Conservation (phyloP, 1,284 basidiomycete species). For the Mycosarcoma mackinlayi region DNA sequence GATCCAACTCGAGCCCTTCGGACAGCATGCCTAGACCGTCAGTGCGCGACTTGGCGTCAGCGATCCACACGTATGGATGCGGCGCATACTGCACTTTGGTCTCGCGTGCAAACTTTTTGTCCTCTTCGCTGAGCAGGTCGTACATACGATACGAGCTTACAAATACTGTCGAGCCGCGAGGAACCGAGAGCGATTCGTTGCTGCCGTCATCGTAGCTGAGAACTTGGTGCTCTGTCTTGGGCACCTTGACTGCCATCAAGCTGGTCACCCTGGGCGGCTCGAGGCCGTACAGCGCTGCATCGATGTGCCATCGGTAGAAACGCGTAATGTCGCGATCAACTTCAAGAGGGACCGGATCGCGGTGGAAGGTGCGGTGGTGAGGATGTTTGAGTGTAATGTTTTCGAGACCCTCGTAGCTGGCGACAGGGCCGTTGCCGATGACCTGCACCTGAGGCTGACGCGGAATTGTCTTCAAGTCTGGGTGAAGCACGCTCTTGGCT, state of each 20-base stretch:
- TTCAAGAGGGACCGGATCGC: background rate
- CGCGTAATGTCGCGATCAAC: background rate
- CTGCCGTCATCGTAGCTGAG: conserved; percentile 7
- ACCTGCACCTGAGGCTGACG: conserved; percentile 7
- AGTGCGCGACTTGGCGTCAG: conserved; percentile 6
- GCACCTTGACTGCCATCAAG: conserved; percentile 7
- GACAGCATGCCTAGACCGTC: conserved; percentile 5
- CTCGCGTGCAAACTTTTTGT: conserved; percentile 8
- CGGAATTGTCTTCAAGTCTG: conserved; percentile 3
- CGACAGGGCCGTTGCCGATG: conserved; percentile 2
- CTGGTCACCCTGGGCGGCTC: conserved; percentile 7
- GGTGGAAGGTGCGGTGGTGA: conserved; percentile 8
- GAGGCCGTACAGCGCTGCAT: conserved; percentile 6
- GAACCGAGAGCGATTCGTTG: conserved; percentile 1
- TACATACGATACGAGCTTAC: conserved; percentile 6
- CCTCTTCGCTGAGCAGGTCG: conserved; percentile 11
- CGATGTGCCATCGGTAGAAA: conserved; percentile 8
- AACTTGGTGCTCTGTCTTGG: conserved; percentile 1
- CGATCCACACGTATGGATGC: conserved; percentile 8
- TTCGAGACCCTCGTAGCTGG: conserved; percentile 4
- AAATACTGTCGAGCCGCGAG: conserved; percentile 7
- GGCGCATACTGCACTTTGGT: conserved; percentile 7
- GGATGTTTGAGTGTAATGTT: conserved; percentile 7
- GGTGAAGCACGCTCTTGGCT: conserved; percentile 5
- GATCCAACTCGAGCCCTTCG: conserved; percentile 3